Evolutionary conservation across 1,284 basidiomycete species (phyloP).

Genomic region (Exobasidium rhododendri): DNA sequence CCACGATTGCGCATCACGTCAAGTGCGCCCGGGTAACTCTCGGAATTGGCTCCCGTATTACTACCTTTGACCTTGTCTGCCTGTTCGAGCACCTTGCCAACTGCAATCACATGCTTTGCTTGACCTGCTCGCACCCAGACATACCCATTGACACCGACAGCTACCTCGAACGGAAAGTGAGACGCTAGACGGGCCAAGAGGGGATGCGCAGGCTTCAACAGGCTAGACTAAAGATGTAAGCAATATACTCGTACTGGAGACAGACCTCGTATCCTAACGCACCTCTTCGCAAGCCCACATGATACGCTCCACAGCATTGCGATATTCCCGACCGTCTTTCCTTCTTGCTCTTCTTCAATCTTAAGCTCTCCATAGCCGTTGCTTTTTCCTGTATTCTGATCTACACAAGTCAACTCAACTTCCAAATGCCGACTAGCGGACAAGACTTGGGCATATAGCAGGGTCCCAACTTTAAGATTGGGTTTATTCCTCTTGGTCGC

Average conservation of each 20-base stretch:
- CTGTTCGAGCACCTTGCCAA: constrained; percentile 32
- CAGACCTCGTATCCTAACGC: constrained; percentile 2
- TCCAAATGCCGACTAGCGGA: constrained; percentile 41
- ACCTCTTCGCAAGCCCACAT: constrained; percentile 29
- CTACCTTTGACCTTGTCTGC: constrained; percentile 21
- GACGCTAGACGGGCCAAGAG: constrained; percentile 32
- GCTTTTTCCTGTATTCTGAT: constrained; percentile 39
- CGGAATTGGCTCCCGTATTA: not conserved
- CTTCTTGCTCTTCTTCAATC: constrained; percentile 21
- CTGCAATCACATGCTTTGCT: constrained; percentile 35
- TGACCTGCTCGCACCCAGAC: constrained; percentile 40
- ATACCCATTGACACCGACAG: constrained; percentile 45
- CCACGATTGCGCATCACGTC: not conserved
- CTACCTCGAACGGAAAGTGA: constrained; percentile 50
- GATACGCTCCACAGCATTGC: constrained; percentile 28
- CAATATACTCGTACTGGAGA: not conserved
- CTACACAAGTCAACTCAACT: constrained; percentile 50
- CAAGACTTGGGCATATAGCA: constrained; percentile 46
- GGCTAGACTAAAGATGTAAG: constrained; percentile 13
- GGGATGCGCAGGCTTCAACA: constrained; percentile 28
- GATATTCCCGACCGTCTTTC: not conserved
- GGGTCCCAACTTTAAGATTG: constrained; percentile 43
- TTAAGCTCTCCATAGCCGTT: constrained; percentile 51
- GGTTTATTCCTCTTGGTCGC: constrained; percentile 52
- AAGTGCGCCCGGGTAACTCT: not conserved